Evolutionary conservation across 2,329 filamentous ascomycete species (phyloP), one percentile per base, ranked within the genome.

Genomic region (Aureobasidium leucospermi): DNA sequence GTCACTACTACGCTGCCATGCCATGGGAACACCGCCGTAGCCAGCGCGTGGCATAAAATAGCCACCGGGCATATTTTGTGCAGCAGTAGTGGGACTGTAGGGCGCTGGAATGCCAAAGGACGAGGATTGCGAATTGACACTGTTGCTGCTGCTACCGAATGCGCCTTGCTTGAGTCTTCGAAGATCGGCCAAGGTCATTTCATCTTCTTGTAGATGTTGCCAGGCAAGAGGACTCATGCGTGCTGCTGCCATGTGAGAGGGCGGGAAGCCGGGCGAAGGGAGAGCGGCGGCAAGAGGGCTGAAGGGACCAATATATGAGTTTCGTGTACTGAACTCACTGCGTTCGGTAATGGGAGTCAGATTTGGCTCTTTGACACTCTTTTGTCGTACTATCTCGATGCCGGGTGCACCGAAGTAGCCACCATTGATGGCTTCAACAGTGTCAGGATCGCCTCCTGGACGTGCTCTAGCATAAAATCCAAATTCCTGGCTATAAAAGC

Each of bases 401-500:
- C 87, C 87, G 19, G 87, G 85, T 0, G 88, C 84, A 1, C 90
- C 90, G 69, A 97, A 97, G 73, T 90, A 96, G 19, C 94, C 94
- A 31, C 94, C 94, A 65, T 90, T 88, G 13, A 85, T 81, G 65
- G 87, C 89, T 58, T 88, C 76, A 41, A 79, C 75, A 6, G 78
- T 74, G 41, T 76, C 76, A 59, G 76, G 75, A 32, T 75, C 76
- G 19, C 68, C 66, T 32, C 78, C 79, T 48, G 68, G 66, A 29
- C 71, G 74, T 0, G 73, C 70, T 46, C 74, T 70, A 10, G 92
- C 90, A 71, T 96, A 99, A 72, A 99, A 99, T 0, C 91, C 92
- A 69, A 99, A 99, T 71, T 99, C 94, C 65, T 91, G 87, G 0
- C 94, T 94, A 69, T 99, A 99, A 77, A 94, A 95, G 0, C 90